phyloP scores from a whole-genome alignment of 495 filamentous ascomycete genomes.

The Clavariopsis aquatica region DNA sequence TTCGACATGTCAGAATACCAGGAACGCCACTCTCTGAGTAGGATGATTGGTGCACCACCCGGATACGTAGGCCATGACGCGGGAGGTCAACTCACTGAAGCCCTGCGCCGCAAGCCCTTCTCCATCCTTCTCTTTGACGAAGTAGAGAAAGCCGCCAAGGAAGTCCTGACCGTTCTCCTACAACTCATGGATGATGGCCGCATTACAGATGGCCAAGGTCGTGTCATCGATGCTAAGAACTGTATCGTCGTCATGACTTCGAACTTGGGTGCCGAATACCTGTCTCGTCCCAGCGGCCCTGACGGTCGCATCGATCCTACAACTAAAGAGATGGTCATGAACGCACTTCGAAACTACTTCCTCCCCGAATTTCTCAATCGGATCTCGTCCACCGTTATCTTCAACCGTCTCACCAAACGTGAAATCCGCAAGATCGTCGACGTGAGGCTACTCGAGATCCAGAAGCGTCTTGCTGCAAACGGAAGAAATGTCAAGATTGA shows the following conservation, averaged over 20 bases:
- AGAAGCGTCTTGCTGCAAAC: constrained; percentile 80
- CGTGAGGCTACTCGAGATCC: constrained; percentile 82
- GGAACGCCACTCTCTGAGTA: constrained; percentile 90
- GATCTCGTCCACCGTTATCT: constrained; percentile 93
- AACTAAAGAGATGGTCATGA: constrained; percentile 85
- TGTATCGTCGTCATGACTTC: constrained; percentile 99
- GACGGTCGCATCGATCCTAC: constrained; percentile 87
- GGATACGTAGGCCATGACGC: constrained; percentile 97
- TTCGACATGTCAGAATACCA: constrained; percentile 99
- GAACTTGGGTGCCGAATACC: constrained; percentile 91
- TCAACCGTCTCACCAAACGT: constrained; percentile 85
- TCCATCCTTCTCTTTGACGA: constrained; percentile 98
- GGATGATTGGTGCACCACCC: constrained; percentile 96
- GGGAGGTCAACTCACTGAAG: constrained; percentile 93
- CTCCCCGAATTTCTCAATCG: constrained; percentile 97
- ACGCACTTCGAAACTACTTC: constrained; percentile 88
- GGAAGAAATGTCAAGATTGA: constrained; percentile 76
- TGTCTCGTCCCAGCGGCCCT: constrained; percentile 70
- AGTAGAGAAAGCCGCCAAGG: constrained; percentile 97
- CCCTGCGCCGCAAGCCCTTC: constrained; percentile 88
- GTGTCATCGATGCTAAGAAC: constrained; percentile 91
- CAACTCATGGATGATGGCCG: constrained; percentile 99
- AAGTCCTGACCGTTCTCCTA: constrained; percentile 91
- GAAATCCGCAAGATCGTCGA: constrained; percentile 98
- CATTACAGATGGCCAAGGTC: constrained; percentile 96